Evolutionary conservation across 768 basidiomycete species (phyloP).

Genomic region (Termitomyces sp.): DNA sequence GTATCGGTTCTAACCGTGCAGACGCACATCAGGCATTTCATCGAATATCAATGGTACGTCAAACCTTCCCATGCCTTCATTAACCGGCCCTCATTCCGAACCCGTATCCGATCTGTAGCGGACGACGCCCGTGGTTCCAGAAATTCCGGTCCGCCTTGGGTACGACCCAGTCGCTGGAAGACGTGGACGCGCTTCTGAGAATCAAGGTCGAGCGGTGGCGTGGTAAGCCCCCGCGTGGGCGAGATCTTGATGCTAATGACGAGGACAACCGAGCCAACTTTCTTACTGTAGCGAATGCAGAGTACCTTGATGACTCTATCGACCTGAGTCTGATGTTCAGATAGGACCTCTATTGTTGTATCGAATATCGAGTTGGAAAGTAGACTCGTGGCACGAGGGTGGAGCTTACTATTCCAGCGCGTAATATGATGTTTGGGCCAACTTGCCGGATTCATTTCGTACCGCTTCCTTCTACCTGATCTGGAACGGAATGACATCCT

Average conservation of each 20-base stretch:
- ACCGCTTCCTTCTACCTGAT: neutral
- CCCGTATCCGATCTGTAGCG: constrained; percentile 22
- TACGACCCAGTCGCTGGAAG: constrained; percentile 36
- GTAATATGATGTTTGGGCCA: constrained; percentile 1
- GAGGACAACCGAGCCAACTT: constrained; percentile 10
- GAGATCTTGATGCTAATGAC: constrained; percentile 15
- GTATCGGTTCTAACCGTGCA: constrained; percentile 46
- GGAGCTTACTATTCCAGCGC: neutral
- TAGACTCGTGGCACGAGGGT: neutral
- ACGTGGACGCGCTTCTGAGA: constrained; percentile 39
- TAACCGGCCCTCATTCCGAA: constrained; percentile 7
- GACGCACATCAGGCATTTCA: constrained; percentile 62
- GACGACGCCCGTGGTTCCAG: constrained; percentile 49
- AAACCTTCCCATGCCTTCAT: constrained; percentile 6
- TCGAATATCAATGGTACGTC: constrained; percentile 63
- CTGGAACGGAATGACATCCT: constrained; percentile 11
- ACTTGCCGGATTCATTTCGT: constrained; percentile 1
- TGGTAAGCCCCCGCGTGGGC: constrained; percentile 26
- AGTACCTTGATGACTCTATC: constrained; percentile 1
- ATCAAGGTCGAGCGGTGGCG: constrained; percentile 46
- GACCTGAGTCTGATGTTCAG: constrained; percentile 8
- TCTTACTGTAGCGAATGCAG: constrained; percentile 8
- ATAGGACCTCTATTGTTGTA: neutral
- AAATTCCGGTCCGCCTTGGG: constrained; percentile 47
- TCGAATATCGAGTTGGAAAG: neutral